Evolutionary conservation across 148 eudicot genomes (phyloP).

Genomic region (Fagopyrum esculentum): DNA sequence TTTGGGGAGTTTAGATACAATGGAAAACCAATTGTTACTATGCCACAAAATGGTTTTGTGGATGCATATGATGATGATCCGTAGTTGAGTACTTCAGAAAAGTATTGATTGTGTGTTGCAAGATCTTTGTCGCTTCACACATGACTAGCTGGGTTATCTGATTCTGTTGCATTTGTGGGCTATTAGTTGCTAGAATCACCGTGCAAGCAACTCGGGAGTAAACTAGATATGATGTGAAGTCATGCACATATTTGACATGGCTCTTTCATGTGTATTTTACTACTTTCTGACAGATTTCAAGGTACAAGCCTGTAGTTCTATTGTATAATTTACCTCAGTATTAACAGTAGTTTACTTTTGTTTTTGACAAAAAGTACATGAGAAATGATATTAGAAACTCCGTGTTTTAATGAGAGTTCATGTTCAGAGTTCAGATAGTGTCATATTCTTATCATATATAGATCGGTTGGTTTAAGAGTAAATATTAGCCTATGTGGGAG

Average conservation of each 20-base stretch:
- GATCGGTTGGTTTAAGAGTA: too few relatives aligned
- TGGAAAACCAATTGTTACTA: conserved; percentile 40
- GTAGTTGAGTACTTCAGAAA: conserved; percentile 19
- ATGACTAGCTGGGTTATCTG: not conserved
- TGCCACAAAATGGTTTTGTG: conserved; percentile 25
- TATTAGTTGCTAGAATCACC: too few relatives aligned
- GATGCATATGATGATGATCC: conserved; percentile 71
- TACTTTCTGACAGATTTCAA: not conserved
- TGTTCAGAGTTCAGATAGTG: too few relatives aligned
- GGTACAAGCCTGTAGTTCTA: not conserved
- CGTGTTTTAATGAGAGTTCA: too few relatives aligned
- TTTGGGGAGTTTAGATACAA: conserved; percentile 46
- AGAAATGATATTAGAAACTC: too few relatives aligned
- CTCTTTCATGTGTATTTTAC: not conserved
- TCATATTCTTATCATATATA: too few relatives aligned
- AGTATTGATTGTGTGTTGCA: not conserved
- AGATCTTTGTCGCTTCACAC: not conserved
- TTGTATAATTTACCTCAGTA: not conserved
- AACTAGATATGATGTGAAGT: too few relatives aligned
- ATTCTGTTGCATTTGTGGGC: not conserved
- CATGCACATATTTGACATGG: not conserved
- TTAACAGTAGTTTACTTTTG: too few relatives aligned
- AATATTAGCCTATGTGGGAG: too few relatives aligned
- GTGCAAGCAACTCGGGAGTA: too few relatives aligned
- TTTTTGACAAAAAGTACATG: too few relatives aligned